Conservation (phyloP, 495 filamentous ascomycete species). For the Talaromyces stipitatus region DNA sequence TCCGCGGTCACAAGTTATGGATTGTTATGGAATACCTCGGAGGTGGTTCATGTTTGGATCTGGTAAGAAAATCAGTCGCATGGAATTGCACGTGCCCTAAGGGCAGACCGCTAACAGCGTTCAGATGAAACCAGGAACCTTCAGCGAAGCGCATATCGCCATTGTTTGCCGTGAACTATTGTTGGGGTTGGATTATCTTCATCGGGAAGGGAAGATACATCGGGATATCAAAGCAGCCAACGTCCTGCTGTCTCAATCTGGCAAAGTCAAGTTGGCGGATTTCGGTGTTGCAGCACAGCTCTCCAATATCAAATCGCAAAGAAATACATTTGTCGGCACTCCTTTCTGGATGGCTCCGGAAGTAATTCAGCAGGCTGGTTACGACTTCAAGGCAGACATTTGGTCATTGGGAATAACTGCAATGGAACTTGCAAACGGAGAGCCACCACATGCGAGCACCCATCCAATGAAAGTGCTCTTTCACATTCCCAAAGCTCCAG, state of each 20-base stretch:
- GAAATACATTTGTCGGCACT: conserved; percentile 97
- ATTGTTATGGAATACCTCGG: conserved; percentile 98
- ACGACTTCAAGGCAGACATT: conserved; percentile 95
- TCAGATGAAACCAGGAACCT: conserved; percentile 88
- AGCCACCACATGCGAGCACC: conserved; percentile 81
- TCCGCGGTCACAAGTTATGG: conserved; percentile 93
- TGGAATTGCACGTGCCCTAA: too few relatives aligned
- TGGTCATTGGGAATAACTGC: conserved; percentile 97
- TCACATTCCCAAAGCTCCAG: conserved; percentile 84
- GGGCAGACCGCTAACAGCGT: conserved; percentile 16
- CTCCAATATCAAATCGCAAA: conserved; percentile 94
- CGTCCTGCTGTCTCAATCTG: conserved; percentile 74
- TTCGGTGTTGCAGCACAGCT: conserved; percentile 97
- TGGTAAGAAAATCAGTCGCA: conserved; percentile 44
- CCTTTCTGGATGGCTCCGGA: conserved; percentile 99
- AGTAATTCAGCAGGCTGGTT: conserved; percentile 93
- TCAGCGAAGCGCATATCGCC: conserved; percentile 86
- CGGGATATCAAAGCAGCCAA: conserved; percentile 97
- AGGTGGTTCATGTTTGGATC: conserved; percentile 85
- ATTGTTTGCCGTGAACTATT: conserved; percentile 91
- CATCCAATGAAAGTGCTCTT: conserved; percentile 99
- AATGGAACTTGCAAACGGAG: conserved; percentile 86
- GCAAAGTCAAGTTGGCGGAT: conserved; percentile 93
- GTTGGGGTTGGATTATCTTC: conserved; percentile 85
- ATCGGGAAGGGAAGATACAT: conserved; percentile 92